Evolutionary conservation across 1,139 yeast species (phyloP), one percentile per base, ranked within the genome.

Genomic region (Taiozyma onychis): DNA sequence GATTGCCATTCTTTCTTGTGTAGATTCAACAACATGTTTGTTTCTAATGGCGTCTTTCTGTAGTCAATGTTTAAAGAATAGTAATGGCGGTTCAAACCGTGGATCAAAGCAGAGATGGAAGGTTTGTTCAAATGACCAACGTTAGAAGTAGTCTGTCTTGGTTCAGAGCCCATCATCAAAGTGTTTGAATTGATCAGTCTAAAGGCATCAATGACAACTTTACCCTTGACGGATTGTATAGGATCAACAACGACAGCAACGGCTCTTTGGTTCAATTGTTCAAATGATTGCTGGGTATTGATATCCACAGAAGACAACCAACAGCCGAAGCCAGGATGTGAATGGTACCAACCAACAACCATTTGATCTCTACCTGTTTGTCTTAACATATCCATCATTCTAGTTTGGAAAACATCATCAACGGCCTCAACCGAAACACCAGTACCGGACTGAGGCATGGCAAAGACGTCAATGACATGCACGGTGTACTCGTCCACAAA

Each of bases 301-400:
- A 95, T 96, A 78, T 93, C 99, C 42, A 93, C 98, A 26, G 95
- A 84, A 8, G 97, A 90, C 62, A 93, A 78, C 98, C 99, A 93
- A 74, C 99, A 93, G n/a, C 99, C 99, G 67, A 91, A 93, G 22
- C 99, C 99, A 2, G 99, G 99, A 71, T 93, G 99, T 28, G 98
- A 91, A 67, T 93, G 99, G 74, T 95, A 95, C 99, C 98, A 91
- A 43, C 98, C 98, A 46, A 91, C 98, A 58, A 95, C 99, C 89
- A 89, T 90, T 68, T 91, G 96, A 71, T 89, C 98, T 69, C 98
- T 81, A 26, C 99, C 99, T 1, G 99, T 95, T 69, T 95, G 99
- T 70, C 89, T 84, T 64, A 95, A 80, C 99, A 95, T 93, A 65
- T 95, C 99, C 99, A 95, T 95, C 99, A 95, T 95, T 66, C 86